Percentiles rank a stretch among this genome's conserved stretches.
Evolutionary conservation across 192 early-diverging fungal genomes (phyloP).

Genomic region (Entophlyctis helioformis): DNA sequence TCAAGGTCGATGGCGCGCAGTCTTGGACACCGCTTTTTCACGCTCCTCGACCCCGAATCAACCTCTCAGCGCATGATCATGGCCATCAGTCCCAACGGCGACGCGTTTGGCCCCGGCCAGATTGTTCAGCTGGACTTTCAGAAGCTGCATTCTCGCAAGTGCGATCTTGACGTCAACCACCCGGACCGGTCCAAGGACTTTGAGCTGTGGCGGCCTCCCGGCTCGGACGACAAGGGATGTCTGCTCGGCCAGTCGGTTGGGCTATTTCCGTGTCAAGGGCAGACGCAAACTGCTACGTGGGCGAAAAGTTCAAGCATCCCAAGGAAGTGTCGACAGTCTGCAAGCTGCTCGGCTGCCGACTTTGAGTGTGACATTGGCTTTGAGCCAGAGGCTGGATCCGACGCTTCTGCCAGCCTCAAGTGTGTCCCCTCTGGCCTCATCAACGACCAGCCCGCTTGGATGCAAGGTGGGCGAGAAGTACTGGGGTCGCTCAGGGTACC

Average conservation of each 20-base stretch:
- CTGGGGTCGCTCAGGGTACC: slow-evolving; percentile 63
- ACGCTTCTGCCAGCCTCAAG: slow-evolving; percentile 3
- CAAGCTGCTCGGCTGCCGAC: slow-evolving; percentile 69
- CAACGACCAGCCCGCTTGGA: slow-evolving; percentile 40
- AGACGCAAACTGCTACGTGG: slow-evolving; percentile 65
- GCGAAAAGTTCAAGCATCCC: slow-evolving; percentile 45
- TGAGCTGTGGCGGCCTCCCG: slow-evolving; percentile 58
- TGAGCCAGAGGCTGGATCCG: slow-evolving; percentile 15
- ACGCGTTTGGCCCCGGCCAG: slow-evolving; percentile 8
- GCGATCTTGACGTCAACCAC: slow-evolving; percentile 47
- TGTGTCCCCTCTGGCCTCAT: slow-evolving; percentile 51
- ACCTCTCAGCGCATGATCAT: slow-evolving; percentile 63
- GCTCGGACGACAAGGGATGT: too few species aligned
- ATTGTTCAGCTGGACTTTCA: slow-evolving; percentile 65
- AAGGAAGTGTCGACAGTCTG: slow-evolving; percentile 52
- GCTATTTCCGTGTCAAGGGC: slow-evolving; percentile 68
- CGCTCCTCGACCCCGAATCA: slow-evolving; percentile 66
- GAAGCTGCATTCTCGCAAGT: slow-evolving; percentile 44
- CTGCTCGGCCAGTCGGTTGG: slow-evolving; percentile 66
- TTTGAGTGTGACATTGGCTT: slow-evolving; percentile 93
- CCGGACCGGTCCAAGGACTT: slow-evolving; percentile 45
- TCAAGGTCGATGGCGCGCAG: slow-evolving; percentile 21
- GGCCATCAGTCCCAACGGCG: slow-evolving; percentile 28
- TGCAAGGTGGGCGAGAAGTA: slow-evolving; percentile 60
- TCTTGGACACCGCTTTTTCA: slow-evolving; percentile 41